Evolutionary conservation across 2,329 filamentous ascomycete genomes (phyloP).

Genomic region (Rhinocladiella mackenziei): DNA sequence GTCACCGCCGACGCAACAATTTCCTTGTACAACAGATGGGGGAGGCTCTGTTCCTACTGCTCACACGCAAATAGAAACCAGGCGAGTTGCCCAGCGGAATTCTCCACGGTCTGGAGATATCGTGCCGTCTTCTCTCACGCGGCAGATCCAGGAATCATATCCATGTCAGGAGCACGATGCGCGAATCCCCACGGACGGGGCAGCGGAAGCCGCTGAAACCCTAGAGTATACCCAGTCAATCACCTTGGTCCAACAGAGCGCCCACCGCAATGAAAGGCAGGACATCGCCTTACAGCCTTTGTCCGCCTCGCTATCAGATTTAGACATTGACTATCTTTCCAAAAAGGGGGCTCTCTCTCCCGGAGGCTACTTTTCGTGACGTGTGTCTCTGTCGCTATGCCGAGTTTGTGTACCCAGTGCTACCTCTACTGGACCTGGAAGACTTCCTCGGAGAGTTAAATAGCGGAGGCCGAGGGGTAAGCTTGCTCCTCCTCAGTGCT

Average conservation of each 20-base stretch:
- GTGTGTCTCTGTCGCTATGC: neutral
- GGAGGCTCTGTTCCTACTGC: no score
- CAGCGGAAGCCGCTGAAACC: neutral
- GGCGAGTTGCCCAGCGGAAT: no score
- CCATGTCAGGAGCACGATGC: no score
- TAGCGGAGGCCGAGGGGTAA: neutral
- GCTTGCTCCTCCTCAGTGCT: neutral
- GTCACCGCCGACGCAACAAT: no score
- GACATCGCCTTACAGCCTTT: neutral
- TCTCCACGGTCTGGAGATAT: no score
- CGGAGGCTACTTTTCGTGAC: neutral
- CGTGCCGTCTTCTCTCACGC: no score
- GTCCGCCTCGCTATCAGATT: neutral
- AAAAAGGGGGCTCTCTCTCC: neutral
- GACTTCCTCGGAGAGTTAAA: neutral
- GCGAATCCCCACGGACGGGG: no score
- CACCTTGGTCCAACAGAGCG: neutral
- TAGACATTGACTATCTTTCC: neutral
- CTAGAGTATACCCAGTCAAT: no score
- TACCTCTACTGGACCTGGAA: neutral
- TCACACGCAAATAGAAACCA: no score
- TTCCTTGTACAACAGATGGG: no score
- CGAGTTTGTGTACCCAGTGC: neutral
- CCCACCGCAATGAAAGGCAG: neutral
- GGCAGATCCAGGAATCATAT: no score